phyloP scores from a whole-genome alignment of 1,139 yeast genomes.

The Pichia sp. region DNA sequence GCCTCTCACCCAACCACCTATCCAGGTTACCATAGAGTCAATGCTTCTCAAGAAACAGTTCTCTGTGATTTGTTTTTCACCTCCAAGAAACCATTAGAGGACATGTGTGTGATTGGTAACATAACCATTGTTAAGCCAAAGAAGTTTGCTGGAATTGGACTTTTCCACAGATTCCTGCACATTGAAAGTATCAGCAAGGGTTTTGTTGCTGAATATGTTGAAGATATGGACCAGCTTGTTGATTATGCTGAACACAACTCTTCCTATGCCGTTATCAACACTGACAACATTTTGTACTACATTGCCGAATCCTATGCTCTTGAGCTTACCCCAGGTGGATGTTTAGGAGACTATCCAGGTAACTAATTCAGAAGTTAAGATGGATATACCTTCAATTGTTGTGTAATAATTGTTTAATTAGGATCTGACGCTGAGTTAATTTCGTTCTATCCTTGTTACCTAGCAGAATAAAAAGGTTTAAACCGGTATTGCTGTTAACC shows the following conservation, averaged over 20 bases:
- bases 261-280: slow-evolving; percentile 29
- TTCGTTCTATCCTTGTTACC: too few species aligned
- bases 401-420: too few species aligned
- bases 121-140: slow-evolving; percentile 22
- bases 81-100: slow-evolving; percentile 26
- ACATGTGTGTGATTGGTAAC: slow-evolving; percentile 30
- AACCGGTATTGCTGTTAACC: too few species aligned
- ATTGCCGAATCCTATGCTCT: slow-evolving; percentile 29
- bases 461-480: too few species aligned
- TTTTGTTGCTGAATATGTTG: slow-evolving; percentile 30
- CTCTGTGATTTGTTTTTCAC: slow-evolving; percentile 33
- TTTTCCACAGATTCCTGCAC: slow-evolving; percentile 32
- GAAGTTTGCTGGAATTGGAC: slow-evolving; percentile 30
- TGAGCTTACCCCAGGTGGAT: slow-evolving; percentile 26
- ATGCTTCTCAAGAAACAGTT: slow-evolving; percentile 26
- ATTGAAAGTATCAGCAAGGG: slow-evolving; percentile 25
- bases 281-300: slow-evolving; percentile 27
- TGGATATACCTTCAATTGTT: too few species aligned
- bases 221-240: slow-evolving; percentile 26
- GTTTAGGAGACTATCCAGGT: slow-evolving; percentile 18
- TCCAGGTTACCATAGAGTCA: slow-evolving; percentile 20
- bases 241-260: slow-evolving; percentile 27
- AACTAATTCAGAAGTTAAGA: neutral
- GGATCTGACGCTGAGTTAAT: too few species aligned
- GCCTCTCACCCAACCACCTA: slow-evolving; percentile 16